Evolutionary conservation across 495 filamentous ascomycete genomes (phyloP).

Genomic region (Achaetomiella virescens): DNA sequence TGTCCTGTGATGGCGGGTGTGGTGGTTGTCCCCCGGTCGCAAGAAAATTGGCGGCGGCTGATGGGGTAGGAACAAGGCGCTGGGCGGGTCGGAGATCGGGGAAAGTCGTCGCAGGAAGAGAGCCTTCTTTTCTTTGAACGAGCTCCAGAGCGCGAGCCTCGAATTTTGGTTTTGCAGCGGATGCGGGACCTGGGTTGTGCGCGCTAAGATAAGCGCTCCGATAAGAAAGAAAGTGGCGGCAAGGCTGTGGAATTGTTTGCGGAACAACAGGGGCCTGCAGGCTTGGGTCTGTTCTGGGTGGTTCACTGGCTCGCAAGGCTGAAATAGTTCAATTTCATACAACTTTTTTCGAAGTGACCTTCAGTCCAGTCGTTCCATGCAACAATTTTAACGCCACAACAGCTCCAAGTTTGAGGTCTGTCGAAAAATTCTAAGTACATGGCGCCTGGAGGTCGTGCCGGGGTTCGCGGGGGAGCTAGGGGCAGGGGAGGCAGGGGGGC

Average conservation of each 20-base stretch:
- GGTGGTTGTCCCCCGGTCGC: constrained; percentile 6
- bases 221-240: constrained; percentile 22
- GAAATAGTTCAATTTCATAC: constrained; percentile 22
- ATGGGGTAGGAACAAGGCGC: constrained; percentile 17
- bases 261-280: background rate
- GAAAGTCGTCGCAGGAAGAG: constrained; percentile 17
- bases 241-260: constrained; percentile 2
- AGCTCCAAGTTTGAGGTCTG: background rate
- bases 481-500: constrained; percentile 18
- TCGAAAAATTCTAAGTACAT: background rate
- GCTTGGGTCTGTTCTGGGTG: background rate
- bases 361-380: background rate
- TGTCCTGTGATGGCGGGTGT: constrained; percentile 17
- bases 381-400: background rate
- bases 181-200: constrained; percentile 34
- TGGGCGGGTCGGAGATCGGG: constrained; percentile 15
- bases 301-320: constrained; percentile 23
- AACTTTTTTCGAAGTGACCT: constrained; percentile 8
- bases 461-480: constrained; percentile 17
- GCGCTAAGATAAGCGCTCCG: constrained; percentile 33
- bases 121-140: constrained; percentile 13
- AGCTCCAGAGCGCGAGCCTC: constrained; percentile 15
- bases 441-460: constrained; percentile 27
- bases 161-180: constrained; percentile 34
- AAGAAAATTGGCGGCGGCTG: constrained; percentile 18